These are phyloP conservation scores for Leccinum aurantiacum DNA, from an alignment of 768 basidiomycete species.

Conservation along the genomic window DNA sequence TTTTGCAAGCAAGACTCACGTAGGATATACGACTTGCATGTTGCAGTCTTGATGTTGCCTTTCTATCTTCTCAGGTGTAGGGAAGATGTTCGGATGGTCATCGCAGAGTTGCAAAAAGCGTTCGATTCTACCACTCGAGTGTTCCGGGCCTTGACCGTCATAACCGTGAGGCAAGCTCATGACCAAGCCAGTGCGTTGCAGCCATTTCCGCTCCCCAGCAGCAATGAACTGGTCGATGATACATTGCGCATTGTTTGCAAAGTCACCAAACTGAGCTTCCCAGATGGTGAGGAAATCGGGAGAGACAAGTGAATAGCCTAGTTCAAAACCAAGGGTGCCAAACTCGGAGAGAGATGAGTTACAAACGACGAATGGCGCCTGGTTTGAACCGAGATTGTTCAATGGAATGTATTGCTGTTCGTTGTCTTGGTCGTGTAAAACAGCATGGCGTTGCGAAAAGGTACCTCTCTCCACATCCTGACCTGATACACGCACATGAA, in stretches of 20 bases:
- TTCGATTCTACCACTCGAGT: constrained; percentile 93
- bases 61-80: constrained; percentile 84
- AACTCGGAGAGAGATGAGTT: constrained; percentile 97
- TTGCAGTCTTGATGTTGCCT: constrained; percentile 99
- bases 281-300: constrained; percentile 91
- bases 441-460: constrained; percentile 97
- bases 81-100: constrained; percentile 92
- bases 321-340: constrained; percentile 93
- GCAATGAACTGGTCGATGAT: constrained; percentile 99
- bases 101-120: constrained; percentile 97
- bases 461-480: constrained; percentile 99
- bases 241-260: constrained; percentile 95
- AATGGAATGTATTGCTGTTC: constrained; percentile 89
- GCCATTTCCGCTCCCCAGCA: constrained; percentile 96
- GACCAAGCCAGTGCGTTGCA: constrained; percentile 90
- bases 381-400: constrained; percentile 82
- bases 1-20: constrained; percentile 49
- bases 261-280: constrained; percentile 99
- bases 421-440: constrained; percentile 93
- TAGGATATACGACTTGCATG: constrained; percentile 98
- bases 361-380: constrained; percentile 92
- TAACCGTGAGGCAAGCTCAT: constrained; percentile 93
- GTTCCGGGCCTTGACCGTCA: constrained; percentile 98
- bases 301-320: constrained; percentile 97
- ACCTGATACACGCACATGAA: constrained; percentile 92